These are phyloP conservation scores for Stephanodiscus minutulus DNA, from an alignment of 108 stramenopile species.

Conservation along the genomic window DNA sequence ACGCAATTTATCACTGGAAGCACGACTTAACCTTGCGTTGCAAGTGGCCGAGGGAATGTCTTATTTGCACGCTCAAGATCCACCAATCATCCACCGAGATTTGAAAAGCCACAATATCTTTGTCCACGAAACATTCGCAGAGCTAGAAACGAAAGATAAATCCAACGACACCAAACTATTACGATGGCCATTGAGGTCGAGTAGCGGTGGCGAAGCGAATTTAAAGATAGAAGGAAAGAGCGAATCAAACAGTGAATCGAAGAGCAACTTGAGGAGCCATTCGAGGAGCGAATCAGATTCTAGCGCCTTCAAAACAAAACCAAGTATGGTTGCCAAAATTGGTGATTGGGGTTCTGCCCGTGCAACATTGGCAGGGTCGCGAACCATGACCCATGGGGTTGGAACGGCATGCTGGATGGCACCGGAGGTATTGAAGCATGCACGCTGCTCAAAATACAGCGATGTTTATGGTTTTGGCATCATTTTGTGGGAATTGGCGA, in stretches of 20 bases:
- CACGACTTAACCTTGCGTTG: constrained; percentile 73
- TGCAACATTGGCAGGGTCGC: constrained; percentile 79
- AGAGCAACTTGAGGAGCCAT: constrained; percentile 6
- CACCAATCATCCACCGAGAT: constrained; percentile 97
- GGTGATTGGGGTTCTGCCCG: constrained; percentile 97
- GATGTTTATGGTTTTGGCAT: constrained; percentile 98
- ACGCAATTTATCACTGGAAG: constrained; percentile 53
- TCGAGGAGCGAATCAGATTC: constrained; percentile 21
- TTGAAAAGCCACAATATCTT: constrained; percentile 98
- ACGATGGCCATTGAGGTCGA: constrained; percentile 28
- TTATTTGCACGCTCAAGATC: constrained; percentile 92
- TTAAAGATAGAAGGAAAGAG: constrained; percentile 20
- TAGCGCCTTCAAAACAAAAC: constrained; percentile 61
- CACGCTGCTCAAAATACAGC: constrained; percentile 80
- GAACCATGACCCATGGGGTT: constrained; percentile 97
- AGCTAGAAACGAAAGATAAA: constrained; percentile 37
- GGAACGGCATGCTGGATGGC: constrained; percentile 98
- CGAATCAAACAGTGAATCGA: constrained; percentile 9
- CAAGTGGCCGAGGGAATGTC: constrained; percentile 97
- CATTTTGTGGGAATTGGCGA: constrained; percentile 95
- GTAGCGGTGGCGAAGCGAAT: constrained; percentile 24
- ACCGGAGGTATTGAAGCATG: constrained; percentile 93
- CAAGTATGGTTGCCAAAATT: constrained; percentile 86
- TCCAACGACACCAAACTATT: constrained; percentile 40
- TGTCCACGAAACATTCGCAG: constrained; percentile 88